These are phyloP conservation scores for Pestalotiopsis sp. DNA, from an alignment of 2,329 filamentous ascomycete species.

Conservation along the genomic window DNA sequence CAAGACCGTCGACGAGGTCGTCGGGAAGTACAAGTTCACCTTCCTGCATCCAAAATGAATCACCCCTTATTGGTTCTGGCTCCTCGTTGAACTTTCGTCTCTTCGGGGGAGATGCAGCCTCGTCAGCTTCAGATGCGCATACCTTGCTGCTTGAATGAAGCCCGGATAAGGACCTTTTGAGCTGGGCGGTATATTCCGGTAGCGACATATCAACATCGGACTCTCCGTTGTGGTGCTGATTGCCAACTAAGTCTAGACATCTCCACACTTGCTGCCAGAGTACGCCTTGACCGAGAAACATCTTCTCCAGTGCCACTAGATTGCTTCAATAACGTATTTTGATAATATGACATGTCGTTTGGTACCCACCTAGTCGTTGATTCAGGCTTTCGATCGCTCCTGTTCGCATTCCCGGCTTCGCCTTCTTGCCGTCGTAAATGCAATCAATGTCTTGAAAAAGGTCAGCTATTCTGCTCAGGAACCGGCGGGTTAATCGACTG, in stretches of 20 bases:
- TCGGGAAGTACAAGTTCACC: slow-evolving; percentile 25
- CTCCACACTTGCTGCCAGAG: slow-evolving; percentile 37
- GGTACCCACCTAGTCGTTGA: slow-evolving; percentile 33
- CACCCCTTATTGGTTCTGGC: neutral
- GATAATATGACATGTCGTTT: slow-evolving; percentile 33
- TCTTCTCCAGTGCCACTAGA: slow-evolving; percentile 34
- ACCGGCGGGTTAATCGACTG: slow-evolving; percentile 5
- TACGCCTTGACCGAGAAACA: slow-evolving; percentile 40
- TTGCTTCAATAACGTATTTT: neutral
- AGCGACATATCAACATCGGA: slow-evolving; percentile 14
- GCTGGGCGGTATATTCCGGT: slow-evolving; percentile 21
- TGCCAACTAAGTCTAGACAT: slow-evolving; percentile 11
- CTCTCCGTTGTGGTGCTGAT: neutral
- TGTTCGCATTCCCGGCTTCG: slow-evolving; percentile 35
- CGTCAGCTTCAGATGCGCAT: neutral
- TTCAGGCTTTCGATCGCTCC: slow-evolving; percentile 38
- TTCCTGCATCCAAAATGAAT: slow-evolving; percentile 3
- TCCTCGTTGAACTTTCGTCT: neutral
- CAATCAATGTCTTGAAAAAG: slow-evolving; percentile 29
- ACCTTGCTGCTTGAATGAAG: slow-evolving; percentile 12
- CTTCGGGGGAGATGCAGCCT: neutral
- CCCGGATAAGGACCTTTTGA: slow-evolving; percentile 22
- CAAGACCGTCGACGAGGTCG: slow-evolving; percentile 35
- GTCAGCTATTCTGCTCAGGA: neutral
- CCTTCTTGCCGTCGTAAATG: slow-evolving; percentile 35